phyloP scores from a whole-genome alignment of 2,329 filamentous ascomycete genomes.

The Diatrype stigma region DNA sequence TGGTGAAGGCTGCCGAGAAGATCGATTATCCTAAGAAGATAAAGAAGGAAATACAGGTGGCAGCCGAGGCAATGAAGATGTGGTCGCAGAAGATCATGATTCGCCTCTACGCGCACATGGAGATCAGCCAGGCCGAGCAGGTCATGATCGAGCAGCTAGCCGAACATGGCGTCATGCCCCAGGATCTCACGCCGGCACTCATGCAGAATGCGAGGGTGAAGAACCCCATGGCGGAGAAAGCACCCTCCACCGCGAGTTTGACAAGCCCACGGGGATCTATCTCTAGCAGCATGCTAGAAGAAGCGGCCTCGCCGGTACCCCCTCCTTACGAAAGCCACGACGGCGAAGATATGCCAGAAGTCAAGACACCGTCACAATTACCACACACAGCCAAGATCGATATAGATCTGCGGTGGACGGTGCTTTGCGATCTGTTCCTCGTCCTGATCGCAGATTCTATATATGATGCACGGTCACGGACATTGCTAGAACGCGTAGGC shows the following conservation, averaged over 20 bases:
- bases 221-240: slow-evolving; percentile 69
- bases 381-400: slow-evolving; percentile 80
- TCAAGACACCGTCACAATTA: slow-evolving; percentile 78
- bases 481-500: slow-evolving; percentile 78
- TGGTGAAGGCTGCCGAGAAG: slow-evolving; percentile 65
- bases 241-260: slow-evolving; percentile 17
- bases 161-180: slow-evolving; percentile 82
- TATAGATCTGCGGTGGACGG: slow-evolving; percentile 94
- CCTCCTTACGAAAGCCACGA: slow-evolving; percentile 61
- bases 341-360: slow-evolving; percentile 69
- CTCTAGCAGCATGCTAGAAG: slow-evolving; percentile 31
- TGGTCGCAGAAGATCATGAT: slow-evolving; percentile 99
- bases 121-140: slow-evolving; percentile 86
- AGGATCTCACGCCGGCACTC: slow-evolving; percentile 77
- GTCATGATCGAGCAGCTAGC: slow-evolving; percentile 98
- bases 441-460: slow-evolving; percentile 93
- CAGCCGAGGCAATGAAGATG: slow-evolving; percentile 80
- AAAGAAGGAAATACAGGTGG: slow-evolving; percentile 67
- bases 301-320: slow-evolving; percentile 46
- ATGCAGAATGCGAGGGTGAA: slow-evolving; percentile 91
- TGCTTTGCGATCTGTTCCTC: slow-evolving; percentile 92
- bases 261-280: slow-evolving; percentile 25
- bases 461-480: slow-evolving; percentile 85
- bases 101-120: slow-evolving; percentile 91
- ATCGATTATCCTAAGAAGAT: slow-evolving; percentile 58